A percentile compares a stretch with the other conserved stretches of the same genome.
These are phyloP conservation scores for Phytomonas sp. DNA, from an alignment of 208 protist species.

Conservation along the genomic window DNA sequence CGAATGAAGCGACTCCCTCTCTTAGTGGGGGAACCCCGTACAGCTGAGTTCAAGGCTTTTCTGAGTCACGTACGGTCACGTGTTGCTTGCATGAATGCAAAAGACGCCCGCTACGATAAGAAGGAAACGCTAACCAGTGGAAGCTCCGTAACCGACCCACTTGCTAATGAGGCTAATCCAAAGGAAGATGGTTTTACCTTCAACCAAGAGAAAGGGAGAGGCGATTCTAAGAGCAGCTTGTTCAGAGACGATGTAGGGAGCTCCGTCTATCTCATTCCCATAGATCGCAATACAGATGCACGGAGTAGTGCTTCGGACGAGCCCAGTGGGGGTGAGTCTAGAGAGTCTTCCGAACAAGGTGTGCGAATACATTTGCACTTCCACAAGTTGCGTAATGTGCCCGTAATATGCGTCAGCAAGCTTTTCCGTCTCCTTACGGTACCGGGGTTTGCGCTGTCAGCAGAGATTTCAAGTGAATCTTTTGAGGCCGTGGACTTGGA, in stretches of 20 bases:
- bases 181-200: background rate
- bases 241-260: constrained; percentile 26
- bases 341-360: constrained; percentile 15
- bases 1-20: constrained; percentile 19
- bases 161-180: background rate
- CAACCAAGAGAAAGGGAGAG: background rate
- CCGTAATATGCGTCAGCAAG: constrained; percentile 45
- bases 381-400: constrained; percentile 25
- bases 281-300: constrained; percentile 3
- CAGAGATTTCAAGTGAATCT: background rate
- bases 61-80: constrained; percentile 19
- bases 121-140: background rate
- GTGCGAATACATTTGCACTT: constrained; percentile 50
- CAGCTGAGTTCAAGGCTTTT: constrained; percentile 25
- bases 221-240: constrained; percentile 4
- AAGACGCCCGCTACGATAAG: background rate
- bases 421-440: constrained; percentile 44
- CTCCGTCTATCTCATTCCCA: constrained; percentile 23
- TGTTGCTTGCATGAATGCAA: constrained; percentile 14
- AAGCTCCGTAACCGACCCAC: constrained; percentile 3
- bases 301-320: background rate
- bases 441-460: constrained; percentile 13
- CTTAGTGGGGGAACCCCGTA: constrained; percentile 37
- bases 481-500: background rate
- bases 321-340: background rate